phyloP scores from a whole-genome alignment of 225 moss, liverwort and hornwort species.

The Bryum argenteum region DNA sequence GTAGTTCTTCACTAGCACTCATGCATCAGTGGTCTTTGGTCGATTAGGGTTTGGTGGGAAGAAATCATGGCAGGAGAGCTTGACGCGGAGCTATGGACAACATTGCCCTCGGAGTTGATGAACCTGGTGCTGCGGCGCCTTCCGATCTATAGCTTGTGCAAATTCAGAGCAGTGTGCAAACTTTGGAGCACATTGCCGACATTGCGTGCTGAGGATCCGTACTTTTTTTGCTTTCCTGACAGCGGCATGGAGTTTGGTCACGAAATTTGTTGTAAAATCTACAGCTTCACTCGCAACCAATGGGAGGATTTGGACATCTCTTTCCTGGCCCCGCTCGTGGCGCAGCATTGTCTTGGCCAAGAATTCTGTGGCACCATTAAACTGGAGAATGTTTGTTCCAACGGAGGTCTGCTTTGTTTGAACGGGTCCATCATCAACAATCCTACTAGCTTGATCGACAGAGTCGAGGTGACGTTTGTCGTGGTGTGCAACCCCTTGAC shows the following conservation, averaged over 20 bases:
- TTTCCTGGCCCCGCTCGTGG: conserved; percentile 22
- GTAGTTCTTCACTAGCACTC: too few relatives aligned
- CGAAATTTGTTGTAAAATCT: conserved; percentile 14
- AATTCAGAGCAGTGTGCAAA: conserved; percentile 33
- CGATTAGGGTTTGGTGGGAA: too few relatives aligned
- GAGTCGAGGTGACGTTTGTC: too few relatives aligned
- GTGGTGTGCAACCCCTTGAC: conserved; percentile 37
- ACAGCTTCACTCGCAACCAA: conserved; percentile 5
- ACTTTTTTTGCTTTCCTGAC: conserved; percentile 27
- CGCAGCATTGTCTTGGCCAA: too few relatives aligned
- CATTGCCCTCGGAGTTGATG: conserved; percentile 31
- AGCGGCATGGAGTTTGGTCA: background rate
- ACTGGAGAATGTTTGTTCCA: conserved; percentile 15
- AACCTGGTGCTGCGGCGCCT: conserved; percentile 27
- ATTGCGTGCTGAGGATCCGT: conserved; percentile 26
- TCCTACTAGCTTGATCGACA: too few relatives aligned
- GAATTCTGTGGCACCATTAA: background rate
- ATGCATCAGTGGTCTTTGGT: too few relatives aligned
- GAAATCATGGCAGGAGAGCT: conserved; percentile 25
- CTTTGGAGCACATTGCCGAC: conserved; percentile 38
- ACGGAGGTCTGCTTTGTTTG: conserved; percentile 22
- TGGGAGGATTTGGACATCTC: conserved; percentile 39
- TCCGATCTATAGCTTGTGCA: conserved; percentile 30
- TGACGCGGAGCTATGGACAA: conserved; percentile 28
- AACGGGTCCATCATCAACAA: background rate